Evolutionary conservation across 768 basidiomycete species (phyloP), one percentile per base, ranked within the genome.

Genomic region (Podaxis sp.): DNA sequence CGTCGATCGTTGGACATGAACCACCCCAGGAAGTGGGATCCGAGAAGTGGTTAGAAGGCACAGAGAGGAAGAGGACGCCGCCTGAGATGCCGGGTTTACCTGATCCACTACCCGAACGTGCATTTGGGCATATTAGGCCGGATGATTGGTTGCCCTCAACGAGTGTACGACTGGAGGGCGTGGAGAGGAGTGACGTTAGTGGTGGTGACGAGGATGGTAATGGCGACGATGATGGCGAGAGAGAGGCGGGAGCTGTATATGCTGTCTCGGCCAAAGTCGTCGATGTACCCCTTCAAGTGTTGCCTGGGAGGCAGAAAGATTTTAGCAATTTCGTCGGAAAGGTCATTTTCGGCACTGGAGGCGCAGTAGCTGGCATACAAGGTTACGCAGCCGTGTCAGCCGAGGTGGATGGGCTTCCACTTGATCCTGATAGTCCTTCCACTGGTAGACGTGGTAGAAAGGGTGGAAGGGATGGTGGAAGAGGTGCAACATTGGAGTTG

Each of bases 261-360:
- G 74, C 76, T 0, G 83, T 94, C 11, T 79, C 81, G 0, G 90
- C 93, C 7, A 79, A 80, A 65, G 82, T 94, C 52, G 78, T 81
- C 2, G 89, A 93, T 66, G 87, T 91, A 11, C 91, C 92, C 12
- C 74, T 94, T 33, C 76, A 91, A 61, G 89, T 94, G 9, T 76
- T 94, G 0, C 90, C 91, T 0, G 91, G 92, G 5, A 82, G 93
- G 47, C 82, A 92, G 71, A 85, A 80, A 64, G 83, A 89, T 68
- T 93, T 94, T 65, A 85, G 88, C 63, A 78, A 80, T 58, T 94
- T 94, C 64, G 84, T 94, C 15, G 75, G 81, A 65, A 94, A 94
- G 86, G 83, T 91, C n/a, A 80, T 92, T 5, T 92, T 90, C 66
- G 82, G 84, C 19, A 66, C 80, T 1, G 74, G 80, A 19, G 89